Conservation (phyloP, 1,284 basidiomycete species). For the Erythrobasidium hasegawianum region DNA sequence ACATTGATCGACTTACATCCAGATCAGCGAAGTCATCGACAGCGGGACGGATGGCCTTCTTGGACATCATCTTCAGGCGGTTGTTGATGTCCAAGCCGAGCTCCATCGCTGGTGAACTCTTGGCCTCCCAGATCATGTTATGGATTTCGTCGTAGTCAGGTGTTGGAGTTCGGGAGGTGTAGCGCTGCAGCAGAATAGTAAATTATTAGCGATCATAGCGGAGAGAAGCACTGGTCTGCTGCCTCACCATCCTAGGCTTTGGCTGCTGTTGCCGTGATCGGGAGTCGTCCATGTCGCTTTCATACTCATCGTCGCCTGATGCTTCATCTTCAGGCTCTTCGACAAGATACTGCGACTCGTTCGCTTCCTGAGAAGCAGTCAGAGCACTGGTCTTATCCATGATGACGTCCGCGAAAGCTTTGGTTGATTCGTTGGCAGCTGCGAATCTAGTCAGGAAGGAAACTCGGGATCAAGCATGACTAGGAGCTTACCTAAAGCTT, state of each 20-base stretch:
- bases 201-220: too few species aligned
- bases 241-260: neutral
- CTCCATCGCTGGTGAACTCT: conserved; percentile 18
- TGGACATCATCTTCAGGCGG: conserved; percentile 6
- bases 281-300: conserved; percentile 7
- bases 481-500: too few species aligned
- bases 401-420: conserved; percentile 17
- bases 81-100: conserved; percentile 2
- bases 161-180: neutral
- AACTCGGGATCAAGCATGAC: too few species aligned
- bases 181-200: neutral
- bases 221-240: too few species aligned
- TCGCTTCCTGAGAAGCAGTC: conserved; percentile 3
- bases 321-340: conserved; percentile 11
- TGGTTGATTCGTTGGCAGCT: conserved; percentile 33
- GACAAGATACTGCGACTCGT: conserved; percentile 9
- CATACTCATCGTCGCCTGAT: conserved; percentile 13
- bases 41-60: neutral
- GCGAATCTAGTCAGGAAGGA: too few species aligned
- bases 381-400: conserved; percentile 13
- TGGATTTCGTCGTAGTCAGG: conserved; percentile 6
- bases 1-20: conserved; percentile 7
- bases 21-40: conserved; percentile 26
- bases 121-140: conserved; percentile 9
- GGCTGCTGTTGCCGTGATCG: too few species aligned